Base-by-base conservation (phyloP, 176 grass and related monocot species). In the Chloris gayana region DNA sequence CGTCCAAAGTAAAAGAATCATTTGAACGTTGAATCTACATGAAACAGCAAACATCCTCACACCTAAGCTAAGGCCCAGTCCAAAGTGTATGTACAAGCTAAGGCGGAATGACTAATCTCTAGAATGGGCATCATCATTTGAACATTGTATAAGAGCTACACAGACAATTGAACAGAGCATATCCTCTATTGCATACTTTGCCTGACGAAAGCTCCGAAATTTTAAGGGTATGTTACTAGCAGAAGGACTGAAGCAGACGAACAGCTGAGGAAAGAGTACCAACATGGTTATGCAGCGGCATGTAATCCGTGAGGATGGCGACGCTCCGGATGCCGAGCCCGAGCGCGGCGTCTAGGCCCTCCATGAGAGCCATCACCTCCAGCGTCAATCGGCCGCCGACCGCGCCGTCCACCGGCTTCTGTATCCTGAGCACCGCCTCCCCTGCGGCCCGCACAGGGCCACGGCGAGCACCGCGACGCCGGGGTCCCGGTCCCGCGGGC, bases 331-430 rank as follows among this genome's bases (percentile, higher is more conserved):
- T 91, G 18, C 82, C 91, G 65, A 97, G 65, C 8, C 62, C 86
- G 37, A 78, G 34, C 18, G 78, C 91, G 27, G 91, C 86, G 31
- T 83, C 68, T 41, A 93, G 84, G 29, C 86, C 91, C 32, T 97
- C 91, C n/a, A 77, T 60, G 77, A 97, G 77, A 7, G 89, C 91
- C 85, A 86, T 92, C 0, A 29, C 60, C 82, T 97, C 91, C 54
- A 97, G 42, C 35, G 67, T 19, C 82, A 45, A 22, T 15, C 89
- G 82, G 2, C 75, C 83, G 12, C 70, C 85, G 5, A 14, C 86
- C 14, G 29, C 44, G 13, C 45, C 41, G 10, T 61, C 61, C 61
- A 90, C 70, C 1, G 91, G 91, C 71, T 94, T 94, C 78, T 94
- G 89, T 53, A 94, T 74, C 64, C 89, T 84, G 41, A 94, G 79